Evolutionary conservation across 176 grass and related monocot genomes (phyloP).

Genomic region (Olyra latifolia): DNA sequence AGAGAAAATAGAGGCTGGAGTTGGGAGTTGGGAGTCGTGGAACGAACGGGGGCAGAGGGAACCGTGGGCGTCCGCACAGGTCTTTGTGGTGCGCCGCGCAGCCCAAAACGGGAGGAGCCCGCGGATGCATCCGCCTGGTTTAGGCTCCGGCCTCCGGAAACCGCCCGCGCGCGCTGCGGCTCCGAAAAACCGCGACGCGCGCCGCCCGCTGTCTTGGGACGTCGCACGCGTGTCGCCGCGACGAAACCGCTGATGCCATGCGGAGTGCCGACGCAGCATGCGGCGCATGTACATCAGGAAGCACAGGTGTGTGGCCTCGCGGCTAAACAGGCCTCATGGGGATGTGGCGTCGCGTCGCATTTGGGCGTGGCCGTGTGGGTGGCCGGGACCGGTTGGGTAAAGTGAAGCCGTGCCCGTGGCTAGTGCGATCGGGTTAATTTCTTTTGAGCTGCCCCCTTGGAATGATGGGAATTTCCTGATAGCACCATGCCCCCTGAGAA

Average conservation of each 20-base stretch:
- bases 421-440: not conserved
- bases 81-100: not conserved
- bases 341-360: not conserved
- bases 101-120: not conserved
- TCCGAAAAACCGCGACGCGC: not conserved
- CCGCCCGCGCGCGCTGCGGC: not conserved
- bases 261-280: not conserved
- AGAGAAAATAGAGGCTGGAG: not conserved
- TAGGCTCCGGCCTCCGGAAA: slow-evolving; percentile 18
- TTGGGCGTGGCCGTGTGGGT: not conserved
- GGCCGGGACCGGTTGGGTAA: not conserved
- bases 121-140: slow-evolving; percentile 13
- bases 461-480: too few species aligned
- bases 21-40: not conserved
- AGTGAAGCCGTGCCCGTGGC: not conserved
- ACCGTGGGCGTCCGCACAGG: slow-evolving; percentile 12
- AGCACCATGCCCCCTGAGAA: too few species aligned
- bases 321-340: not conserved
- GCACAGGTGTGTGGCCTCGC: not conserved
- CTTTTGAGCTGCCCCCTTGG: too few species aligned
- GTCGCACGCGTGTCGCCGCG: not conserved
- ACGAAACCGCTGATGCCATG: not conserved
- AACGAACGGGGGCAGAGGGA: not conserved
- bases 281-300: not conserved
- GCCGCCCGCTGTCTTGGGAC: too few species aligned